phyloP scores from a whole-genome alignment of 768 basidiomycete species.

The Candolleomyces aberdarensis region DNA sequence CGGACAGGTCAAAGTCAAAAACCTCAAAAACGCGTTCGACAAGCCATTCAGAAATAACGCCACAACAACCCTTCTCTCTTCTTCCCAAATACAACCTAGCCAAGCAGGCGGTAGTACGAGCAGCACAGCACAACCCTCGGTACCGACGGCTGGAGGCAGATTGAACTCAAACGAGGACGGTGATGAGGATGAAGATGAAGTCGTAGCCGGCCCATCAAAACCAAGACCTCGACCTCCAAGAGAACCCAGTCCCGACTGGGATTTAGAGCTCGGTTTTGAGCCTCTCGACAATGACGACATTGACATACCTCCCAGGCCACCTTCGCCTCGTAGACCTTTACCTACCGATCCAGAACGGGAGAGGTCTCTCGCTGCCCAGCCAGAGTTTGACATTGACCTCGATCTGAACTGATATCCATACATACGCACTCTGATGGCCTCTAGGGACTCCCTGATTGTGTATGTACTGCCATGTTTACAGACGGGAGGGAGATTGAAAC shows the following conservation, averaged over 20 bases:
- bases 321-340: neutral
- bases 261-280: constrained; percentile 59
- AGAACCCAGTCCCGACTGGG: constrained; percentile 64
- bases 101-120: neutral
- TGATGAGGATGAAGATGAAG: neutral
- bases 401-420: constrained; percentile 33
- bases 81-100: constrained; percentile 1
- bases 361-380: constrained; percentile 16
- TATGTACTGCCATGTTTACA: too few relatives aligned
- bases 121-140: neutral
- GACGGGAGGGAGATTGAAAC: too few relatives aligned
- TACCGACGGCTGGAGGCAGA: too few relatives aligned
- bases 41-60: constrained; percentile 77
- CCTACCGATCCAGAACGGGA: neutral
- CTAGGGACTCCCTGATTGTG: too few relatives aligned
- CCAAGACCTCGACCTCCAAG: constrained; percentile 20
- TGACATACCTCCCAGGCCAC: neutral
- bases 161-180: neutral
- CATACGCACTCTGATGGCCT: too few relatives aligned
- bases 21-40: constrained; percentile 88
- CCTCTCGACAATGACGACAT: constrained; percentile 18
- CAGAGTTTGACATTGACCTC: constrained; percentile 45
- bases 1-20: constrained; percentile 89
- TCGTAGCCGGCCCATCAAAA: neutral
- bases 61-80: constrained; percentile 39